Evolutionary conservation across 768 basidiomycete genomes (phyloP).

Genomic region (Auricularia sp.): DNA sequence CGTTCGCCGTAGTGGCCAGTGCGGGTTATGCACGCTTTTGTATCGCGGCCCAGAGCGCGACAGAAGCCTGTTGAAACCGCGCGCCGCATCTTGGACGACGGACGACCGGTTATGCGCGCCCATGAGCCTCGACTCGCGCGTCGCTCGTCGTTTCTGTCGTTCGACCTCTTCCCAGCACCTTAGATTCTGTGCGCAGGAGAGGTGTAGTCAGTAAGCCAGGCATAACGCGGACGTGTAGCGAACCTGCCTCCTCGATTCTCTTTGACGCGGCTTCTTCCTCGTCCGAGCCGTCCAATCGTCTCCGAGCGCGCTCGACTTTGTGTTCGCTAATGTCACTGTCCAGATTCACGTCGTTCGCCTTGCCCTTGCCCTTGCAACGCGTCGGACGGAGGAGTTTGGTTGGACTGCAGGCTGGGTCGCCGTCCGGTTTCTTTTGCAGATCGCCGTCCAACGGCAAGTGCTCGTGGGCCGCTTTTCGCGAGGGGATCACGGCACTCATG

Average conservation of each 20-base stretch:
- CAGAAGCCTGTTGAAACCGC: not conserved
- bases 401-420: not conserved
- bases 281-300: conserved; percentile 21
- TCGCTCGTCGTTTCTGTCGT: conserved; percentile 62
- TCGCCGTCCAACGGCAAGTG: not conserved
- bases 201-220: conserved; percentile 1
- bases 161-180: conserved; percentile 71
- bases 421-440: not conserved
- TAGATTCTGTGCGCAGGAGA: conserved; percentile 43
- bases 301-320: conserved; percentile 19
- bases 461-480: not conserved
- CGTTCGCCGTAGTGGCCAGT: not conserved
- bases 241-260: conserved; percentile 59
- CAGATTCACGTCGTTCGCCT: conserved; percentile 23
- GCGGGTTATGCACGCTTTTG: not conserved
- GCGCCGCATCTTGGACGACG: not conserved
- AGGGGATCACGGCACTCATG: not conserved
- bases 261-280: conserved; percentile 61
- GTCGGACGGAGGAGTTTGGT: not conserved
- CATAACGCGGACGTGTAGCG: not conserved
- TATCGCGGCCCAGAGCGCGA: not conserved
- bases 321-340: conserved; percentile 15
- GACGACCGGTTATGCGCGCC: not conserved
- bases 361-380: conserved; percentile 17
- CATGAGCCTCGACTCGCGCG: conserved; percentile 39